These are phyloP conservation scores for Pyronema omphalodes DNA, from an alignment of 495 filamentous ascomycete species.

Conservation along the genomic window DNA sequence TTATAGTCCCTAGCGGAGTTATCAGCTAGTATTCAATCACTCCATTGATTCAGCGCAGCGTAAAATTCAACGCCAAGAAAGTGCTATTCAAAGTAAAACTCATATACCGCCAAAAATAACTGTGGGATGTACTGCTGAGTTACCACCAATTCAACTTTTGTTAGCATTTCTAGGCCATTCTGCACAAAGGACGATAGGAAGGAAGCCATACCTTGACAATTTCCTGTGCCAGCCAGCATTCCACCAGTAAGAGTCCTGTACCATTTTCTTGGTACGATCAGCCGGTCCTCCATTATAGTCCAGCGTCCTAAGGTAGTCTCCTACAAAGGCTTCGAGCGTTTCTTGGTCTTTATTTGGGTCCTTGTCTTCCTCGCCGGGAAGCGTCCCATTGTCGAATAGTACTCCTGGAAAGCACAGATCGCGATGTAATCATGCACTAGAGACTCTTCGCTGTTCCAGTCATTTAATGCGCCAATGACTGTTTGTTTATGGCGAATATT, in stretches of 20 bases:
- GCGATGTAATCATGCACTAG: constrained; percentile 43
- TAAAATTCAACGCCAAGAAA: no score
- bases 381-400: constrained; percentile 10
- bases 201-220: constrained; percentile 47
- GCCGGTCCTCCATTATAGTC: constrained; percentile 28
- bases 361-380: constrained; percentile 11
- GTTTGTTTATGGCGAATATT: constrained; percentile 11
- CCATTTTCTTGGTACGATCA: constrained; percentile 19
- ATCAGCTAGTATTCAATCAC: no score
- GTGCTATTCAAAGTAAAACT: constrained; percentile 6
- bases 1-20: no score
- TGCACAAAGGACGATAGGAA: neutral
- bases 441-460: constrained; percentile 29
- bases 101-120: constrained; percentile 72
- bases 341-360: constrained; percentile 6
- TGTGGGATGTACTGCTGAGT: constrained; percentile 93
- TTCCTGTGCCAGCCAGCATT: constrained; percentile 86
- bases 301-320: constrained; percentile 10
- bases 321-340: constrained; percentile 8
- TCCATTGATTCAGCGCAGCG: no score
- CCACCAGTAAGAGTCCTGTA: constrained; percentile 62
- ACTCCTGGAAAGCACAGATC: constrained; percentile 34
- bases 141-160: constrained; percentile 33
- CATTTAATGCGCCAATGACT: constrained; percentile 7
- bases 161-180: neutral